Evolutionary conservation across 2,329 filamentous ascomycete species (phyloP).

Genomic region (Pseudogymnoascus pannorum): DNA sequence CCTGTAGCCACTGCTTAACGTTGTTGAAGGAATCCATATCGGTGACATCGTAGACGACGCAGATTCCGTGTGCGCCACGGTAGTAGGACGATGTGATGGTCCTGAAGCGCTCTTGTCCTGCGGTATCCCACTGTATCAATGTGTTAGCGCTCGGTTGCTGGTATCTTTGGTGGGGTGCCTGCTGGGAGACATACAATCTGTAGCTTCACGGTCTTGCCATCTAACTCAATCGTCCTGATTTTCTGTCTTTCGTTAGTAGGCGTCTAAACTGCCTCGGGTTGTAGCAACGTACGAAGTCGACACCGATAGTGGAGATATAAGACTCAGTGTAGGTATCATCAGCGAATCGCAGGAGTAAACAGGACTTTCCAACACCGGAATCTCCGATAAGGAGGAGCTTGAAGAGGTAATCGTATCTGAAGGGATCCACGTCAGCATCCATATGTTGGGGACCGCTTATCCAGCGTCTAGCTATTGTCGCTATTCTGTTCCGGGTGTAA

Average conservation of each 20-base stretch:
- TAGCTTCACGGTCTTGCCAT: slow-evolving; percentile 99
- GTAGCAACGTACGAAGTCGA: slow-evolving; percentile 75
- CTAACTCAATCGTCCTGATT: slow-evolving; percentile 99
- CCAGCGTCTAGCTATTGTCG: slow-evolving; percentile 1
- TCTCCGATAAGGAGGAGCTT: slow-evolving; percentile 99
- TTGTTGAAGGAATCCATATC: slow-evolving; percentile 99
- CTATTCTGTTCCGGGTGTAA: slow-evolving; percentile 10
- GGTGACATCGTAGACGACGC: slow-evolving; percentile 99
- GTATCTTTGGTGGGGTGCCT: neutral
- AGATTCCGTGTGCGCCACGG: slow-evolving; percentile 97
- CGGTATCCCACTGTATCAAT: slow-evolving; percentile 81
- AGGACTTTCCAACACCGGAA: slow-evolving; percentile 99
- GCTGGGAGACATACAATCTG: slow-evolving; percentile 72
- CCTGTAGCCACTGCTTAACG: slow-evolving; percentile 99
- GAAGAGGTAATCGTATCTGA: slow-evolving; percentile 99
- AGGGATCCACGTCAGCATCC: slow-evolving; percentile 20
- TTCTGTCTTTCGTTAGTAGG: slow-evolving; percentile 51
- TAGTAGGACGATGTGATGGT: slow-evolving; percentile 99
- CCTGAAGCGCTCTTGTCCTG: slow-evolving; percentile 97
- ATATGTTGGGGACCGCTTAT: neutral
- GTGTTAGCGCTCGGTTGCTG: neutral
- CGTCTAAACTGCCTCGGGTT: neutral
- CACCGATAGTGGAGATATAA: slow-evolving; percentile 99
- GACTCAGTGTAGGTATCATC: slow-evolving; percentile 99
- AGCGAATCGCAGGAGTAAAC: slow-evolving; percentile 92